phyloP scores from a whole-genome alignment of 352 stramenopile species.

The Globisporangium splendens region DNA sequence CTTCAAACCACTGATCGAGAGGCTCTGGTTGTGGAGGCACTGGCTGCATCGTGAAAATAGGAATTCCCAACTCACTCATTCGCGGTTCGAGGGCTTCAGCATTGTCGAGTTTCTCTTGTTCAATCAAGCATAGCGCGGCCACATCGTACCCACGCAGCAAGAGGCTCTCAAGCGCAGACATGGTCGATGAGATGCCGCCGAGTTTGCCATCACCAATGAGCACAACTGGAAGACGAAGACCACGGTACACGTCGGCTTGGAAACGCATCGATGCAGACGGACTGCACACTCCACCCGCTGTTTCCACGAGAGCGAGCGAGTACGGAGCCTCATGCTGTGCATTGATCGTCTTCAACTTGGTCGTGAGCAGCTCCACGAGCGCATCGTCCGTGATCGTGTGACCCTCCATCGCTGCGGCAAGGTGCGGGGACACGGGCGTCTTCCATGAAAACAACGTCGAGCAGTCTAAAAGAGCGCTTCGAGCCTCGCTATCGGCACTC shows the following conservation, averaged over 20 bases:
- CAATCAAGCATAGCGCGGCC: conserved; percentile 74
- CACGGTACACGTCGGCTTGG: conserved; percentile 94
- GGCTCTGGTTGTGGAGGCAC: conserved; percentile 75
- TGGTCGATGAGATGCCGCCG: conserved; percentile 93
- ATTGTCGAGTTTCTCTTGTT: conserved; percentile 72
- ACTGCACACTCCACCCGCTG: conserved; percentile 93
- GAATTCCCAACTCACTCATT: conserved; percentile 63
- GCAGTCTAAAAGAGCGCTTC: conserved; percentile 31
- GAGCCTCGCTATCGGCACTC: background rate
- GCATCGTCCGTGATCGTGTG: conserved; percentile 84
- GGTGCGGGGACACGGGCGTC: conserved; percentile 92
- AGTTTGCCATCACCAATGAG: conserved; percentile 96
- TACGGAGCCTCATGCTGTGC: conserved; percentile 25
- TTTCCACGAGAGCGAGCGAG: conserved; percentile 90
- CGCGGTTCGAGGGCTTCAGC: conserved; percentile 56
- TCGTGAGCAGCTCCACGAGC: conserved; percentile 72
- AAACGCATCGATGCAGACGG: conserved; percentile 77
- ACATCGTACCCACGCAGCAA: conserved; percentile 91
- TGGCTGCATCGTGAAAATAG: conserved; percentile 67
- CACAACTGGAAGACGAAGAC: conserved; percentile 87
- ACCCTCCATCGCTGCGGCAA: conserved; percentile 87
- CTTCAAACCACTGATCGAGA: conserved; percentile 62
- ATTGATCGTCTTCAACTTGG: conserved; percentile 44
- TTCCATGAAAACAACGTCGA: conserved; percentile 94
- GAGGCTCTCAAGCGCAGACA: conserved; percentile 92